Evolutionary conservation across 805 yeast species (phyloP), one percentile per base, ranked within the genome.

Genomic region (Wickerhamiella nectarea): DNA sequence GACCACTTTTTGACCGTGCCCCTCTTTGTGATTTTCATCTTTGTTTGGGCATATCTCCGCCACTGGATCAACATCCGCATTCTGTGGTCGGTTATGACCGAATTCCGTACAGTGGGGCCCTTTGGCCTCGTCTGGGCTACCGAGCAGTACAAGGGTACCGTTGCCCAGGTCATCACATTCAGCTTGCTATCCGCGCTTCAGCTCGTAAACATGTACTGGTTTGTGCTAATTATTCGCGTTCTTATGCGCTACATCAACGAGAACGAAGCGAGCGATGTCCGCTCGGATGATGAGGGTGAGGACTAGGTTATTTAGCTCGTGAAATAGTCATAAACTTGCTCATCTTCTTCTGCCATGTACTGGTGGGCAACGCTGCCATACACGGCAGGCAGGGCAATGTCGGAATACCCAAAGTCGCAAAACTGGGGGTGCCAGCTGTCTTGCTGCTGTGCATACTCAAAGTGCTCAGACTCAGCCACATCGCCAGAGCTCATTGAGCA

Each of bases 101-200:
- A 86, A 62, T 91, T 83, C 65, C 73, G 70, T 51, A 74, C 93
- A 1, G 85, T 83, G 19, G 98, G 98, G 33, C 78, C 78, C 44
- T 86, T 70, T 63, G 72, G 71, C 45, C 68, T 91, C 53, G 76
- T 85, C 67, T 91, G 84, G 76, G 82, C 72, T 10, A 78, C 91
- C 24, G 89, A 87, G 62, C 95, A 91, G 62, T 91, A 89, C 68
- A 91, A 91, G 64, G 91, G 97, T 65, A 85, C 85, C 80, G 83
- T 91, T 52, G 80, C 97, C 19, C 94, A 84, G 65, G 82, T 84
- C 44, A 86, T 91, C 59, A 87, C 89, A 3, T 87, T 91, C 56
- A 61, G 64, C 18, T 71, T 91, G 56, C 72, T 91, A 48, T 67
- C 72, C 43, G 87, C 91, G 1, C 70, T 91, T 50, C 97, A 91